Evolutionary conservation across 2,329 filamentous ascomycete genomes (phyloP).

Genomic region (Phialocephala subalpina): DNA sequence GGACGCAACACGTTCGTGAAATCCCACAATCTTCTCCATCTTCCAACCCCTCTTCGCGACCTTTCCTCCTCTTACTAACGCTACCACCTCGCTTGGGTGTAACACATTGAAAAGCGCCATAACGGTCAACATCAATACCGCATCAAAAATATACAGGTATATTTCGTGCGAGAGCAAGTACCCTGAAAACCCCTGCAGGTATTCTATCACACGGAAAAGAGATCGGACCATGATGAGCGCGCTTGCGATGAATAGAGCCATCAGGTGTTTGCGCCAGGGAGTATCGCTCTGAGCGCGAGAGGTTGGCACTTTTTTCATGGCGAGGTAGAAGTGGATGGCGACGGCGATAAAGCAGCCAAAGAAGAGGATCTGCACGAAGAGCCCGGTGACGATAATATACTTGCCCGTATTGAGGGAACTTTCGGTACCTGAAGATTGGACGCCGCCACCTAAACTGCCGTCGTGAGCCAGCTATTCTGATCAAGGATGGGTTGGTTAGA

Average conservation of each 20-base stretch:
- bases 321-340: constrained; percentile 16
- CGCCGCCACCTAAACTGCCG: not conserved
- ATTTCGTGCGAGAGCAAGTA: constrained; percentile 52
- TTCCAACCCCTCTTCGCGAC: constrained; percentile 12
- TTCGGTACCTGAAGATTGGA: not conserved
- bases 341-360: constrained; percentile 55
- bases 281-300: not conserved
- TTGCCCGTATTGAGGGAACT: constrained; percentile 39
- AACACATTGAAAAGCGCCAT: constrained; percentile 45
- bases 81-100: constrained; percentile 40
- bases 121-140: constrained; percentile 50
- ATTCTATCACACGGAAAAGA: constrained; percentile 58
- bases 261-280: constrained; percentile 44
- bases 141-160: constrained; percentile 53
- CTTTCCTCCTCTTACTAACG: constrained; percentile 9
- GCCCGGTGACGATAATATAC: constrained; percentile 54
- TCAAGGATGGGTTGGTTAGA: no score
- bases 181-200: constrained; percentile 51
- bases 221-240: constrained; percentile 55
- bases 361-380: constrained; percentile 57
- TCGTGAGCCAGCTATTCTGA: not conserved
- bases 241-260: constrained; percentile 49
- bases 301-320: constrained; percentile 18
- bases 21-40: constrained; percentile 17
- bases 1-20: not conserved